These are phyloP conservation scores for Nakazawaea holstii DNA, from an alignment of 805 yeast genomes.

Conservation along the genomic window DNA sequence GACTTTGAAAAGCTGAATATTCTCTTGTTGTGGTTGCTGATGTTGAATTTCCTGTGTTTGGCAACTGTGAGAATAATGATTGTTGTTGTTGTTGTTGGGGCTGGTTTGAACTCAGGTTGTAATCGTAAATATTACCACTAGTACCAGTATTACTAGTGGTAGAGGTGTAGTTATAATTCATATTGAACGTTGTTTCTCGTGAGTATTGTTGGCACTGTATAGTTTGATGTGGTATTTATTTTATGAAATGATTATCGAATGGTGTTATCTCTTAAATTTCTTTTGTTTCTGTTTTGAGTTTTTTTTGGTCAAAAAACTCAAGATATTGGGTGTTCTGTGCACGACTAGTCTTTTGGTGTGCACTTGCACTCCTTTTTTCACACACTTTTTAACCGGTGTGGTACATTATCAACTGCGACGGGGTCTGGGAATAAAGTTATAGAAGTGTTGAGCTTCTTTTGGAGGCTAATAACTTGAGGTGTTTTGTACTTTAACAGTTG, in stretches of 20 bases:
- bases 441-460: too few species aligned
- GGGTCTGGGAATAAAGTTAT: too few species aligned
- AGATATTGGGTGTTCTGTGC: too few species aligned
- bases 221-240: too few species aligned
- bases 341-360: too few species aligned
- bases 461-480: too few species aligned
- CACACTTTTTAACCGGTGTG: too few species aligned
- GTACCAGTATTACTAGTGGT: not conserved
- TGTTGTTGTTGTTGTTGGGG: not conserved
- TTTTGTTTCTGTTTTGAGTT: too few species aligned
- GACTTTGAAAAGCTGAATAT: conserved; percentile 1
- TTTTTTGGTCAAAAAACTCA: not conserved
- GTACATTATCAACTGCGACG: too few species aligned
- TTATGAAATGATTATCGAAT: not conserved
- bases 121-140: not conserved
- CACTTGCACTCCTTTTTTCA: too few species aligned
- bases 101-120: not conserved
- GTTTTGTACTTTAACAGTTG: too few species aligned
- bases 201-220: too few species aligned
- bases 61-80: not conserved
- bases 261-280: not conserved
- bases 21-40: not conserved
- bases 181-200: not conserved
- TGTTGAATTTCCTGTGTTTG: not conserved
- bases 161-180: conserved; percentile 7